phyloP scores from a whole-genome alignment of 306 rosid species.

The Sophora flavescens region DNA sequence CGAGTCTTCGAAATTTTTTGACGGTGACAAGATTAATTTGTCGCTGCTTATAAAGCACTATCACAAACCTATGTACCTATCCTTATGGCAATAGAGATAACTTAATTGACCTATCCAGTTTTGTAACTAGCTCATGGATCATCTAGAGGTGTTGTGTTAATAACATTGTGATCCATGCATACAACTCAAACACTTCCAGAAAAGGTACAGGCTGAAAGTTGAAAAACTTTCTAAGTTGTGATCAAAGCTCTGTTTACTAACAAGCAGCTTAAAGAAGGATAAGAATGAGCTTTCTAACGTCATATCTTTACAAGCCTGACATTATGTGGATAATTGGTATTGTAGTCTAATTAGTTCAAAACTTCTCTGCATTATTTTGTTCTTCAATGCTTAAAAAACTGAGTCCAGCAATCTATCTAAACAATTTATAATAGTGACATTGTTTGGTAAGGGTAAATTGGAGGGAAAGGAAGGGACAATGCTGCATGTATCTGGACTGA shows the following conservation, averaged over 20 bases:
- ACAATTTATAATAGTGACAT: not conserved
- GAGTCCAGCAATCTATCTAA: not conserved
- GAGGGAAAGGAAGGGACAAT: slow-evolving; percentile 13
- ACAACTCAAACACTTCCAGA: not conserved
- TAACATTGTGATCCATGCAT: not conserved
- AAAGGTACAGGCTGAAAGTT: not conserved
- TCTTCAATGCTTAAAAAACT: not conserved
- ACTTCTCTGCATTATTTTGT: slow-evolving; percentile 14
- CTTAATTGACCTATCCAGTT: slow-evolving; percentile 1
- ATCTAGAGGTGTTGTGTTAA: not conserved
- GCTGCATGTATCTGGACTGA: not conserved
- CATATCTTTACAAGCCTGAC: slow-evolving; percentile 5
- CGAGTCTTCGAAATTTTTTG: not conserved
- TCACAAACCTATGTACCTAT: slow-evolving; percentile 2
- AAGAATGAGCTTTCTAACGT: slow-evolving; percentile 2
- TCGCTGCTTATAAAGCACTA: not conserved
- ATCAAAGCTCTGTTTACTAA: slow-evolving; percentile 6
- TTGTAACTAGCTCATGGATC: slow-evolving; percentile 6
- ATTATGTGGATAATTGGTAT: not conserved
- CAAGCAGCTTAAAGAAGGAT: not conserved
- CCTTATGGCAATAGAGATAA: slow-evolving; percentile 8
- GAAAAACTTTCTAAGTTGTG: not conserved
- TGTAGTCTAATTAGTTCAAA: not conserved
- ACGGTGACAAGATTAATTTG: not conserved
- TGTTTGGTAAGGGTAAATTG: slow-evolving; percentile 1